Evolutionary conservation across 2,329 filamentous ascomycete genomes (phyloP), one percentile per base, ranked within the genome.

Genomic region (Aspergillus proliferans): DNA sequence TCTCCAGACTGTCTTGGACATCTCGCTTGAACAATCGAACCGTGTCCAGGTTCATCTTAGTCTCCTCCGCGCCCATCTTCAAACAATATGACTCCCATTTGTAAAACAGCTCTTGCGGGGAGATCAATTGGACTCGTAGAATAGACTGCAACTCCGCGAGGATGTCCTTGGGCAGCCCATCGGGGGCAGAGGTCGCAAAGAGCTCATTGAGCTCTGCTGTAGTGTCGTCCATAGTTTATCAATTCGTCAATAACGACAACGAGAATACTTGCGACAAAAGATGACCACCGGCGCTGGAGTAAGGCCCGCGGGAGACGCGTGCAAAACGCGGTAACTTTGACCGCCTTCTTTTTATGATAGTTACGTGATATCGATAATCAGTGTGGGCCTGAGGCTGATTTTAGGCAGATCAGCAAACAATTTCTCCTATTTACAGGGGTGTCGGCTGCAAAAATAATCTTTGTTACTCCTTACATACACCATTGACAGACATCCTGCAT

Each of bases 71-170:
- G 21, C 91, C 88, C 84, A 97, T 90, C 71, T 92, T 95, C 66
- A 98, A 86, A 69, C 87, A 91, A 76, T 96, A 97, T 0, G 90
- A 92, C 70, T 98, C 93, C 93, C 93, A 98, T 78, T 97, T 97
- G 82, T 89, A 96, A 71, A 89, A 96, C 22, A 97, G 77, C 66
- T 97, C 93, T 67, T 97, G 85, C 30, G 84, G 78, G 14, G 84
- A 82, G 52, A 97, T 80, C 43, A 83, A 83, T 71, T 96, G 88
- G 52, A 97, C 77, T 47, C 85, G 84, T 73, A 93, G 80, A 66
- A 95, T 94, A 50, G 89, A 94, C 65, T 86, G 80, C 57, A 98
- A 76, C 72, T 96, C 91, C 47, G 79, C 75, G 55, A 89, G 74
- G 49, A 97, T 81, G 68, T 97, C 92, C 55, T 83, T 75, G 53